Base-by-base conservation (phyloP, 2,329 filamentous ascomycete species). In the Truncatella angustata region DNA sequence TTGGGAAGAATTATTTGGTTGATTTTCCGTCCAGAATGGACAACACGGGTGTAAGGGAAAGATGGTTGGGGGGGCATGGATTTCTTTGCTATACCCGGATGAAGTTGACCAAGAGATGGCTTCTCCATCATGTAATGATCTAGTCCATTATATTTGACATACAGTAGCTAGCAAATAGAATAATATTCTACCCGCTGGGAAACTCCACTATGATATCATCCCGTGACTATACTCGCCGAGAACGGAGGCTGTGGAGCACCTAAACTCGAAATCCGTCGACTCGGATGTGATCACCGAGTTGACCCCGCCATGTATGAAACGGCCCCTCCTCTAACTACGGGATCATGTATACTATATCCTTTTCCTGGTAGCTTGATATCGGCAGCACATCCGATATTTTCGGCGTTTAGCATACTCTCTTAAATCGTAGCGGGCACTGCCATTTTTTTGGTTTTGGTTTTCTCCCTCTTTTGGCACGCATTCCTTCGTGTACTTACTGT, bases 21-120 rank as follows among this genome's bases (percentile, higher is more conserved):
- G 37, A 20, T 14, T 40, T 18, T 40, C 37, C 14, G 37, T 12
- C 14, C 7, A 18, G 12, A 12, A 2, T 12, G 10, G 37, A 18
- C 18, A 14, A 20, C n/a, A 21, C n/a, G 12, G n/a, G 14, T 26
- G 40, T 44, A 44, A 23, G 24, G 20, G 24, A n/a, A 24, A 44
- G 40, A 28, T 44, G 21, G 24, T 10, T 21, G 23, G 5, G 40
- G 23, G 20, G 40, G n/a, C n/a, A n/a, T 28, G 16, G 40, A 44
- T 28, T 23, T 44, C 14, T 24, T 44, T 28, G 12, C 21, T 44
- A 44, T 44, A 44, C 40, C 40, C 40, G 40, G 40, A 44, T 30
- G 40, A 26, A 44, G 40, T 44, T 23, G 11, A 16, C 14, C 12
- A n/a, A 26, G 11, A n/a, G 14, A 44, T 28, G 24, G 12, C 23